These are phyloP conservation scores for Talaromyces borbonicus DNA, from an alignment of 495 filamentous ascomycete genomes.

Conservation along the genomic window DNA sequence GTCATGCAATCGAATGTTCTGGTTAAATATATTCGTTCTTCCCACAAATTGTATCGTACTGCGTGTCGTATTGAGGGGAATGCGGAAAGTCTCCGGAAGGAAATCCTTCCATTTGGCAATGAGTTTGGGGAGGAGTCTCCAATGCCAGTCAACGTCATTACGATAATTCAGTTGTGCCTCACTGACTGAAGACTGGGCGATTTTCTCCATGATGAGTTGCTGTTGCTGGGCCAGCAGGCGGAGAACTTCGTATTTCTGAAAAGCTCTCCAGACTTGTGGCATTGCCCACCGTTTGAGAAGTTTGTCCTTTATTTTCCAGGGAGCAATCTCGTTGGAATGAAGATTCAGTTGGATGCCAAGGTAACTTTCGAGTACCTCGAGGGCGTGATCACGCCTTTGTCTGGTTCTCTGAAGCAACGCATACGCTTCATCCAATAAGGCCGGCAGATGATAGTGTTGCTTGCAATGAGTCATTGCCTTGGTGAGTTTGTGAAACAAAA, in stretches of 20 bases:
- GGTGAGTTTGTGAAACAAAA: constrained; percentile 43
- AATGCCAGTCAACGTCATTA: constrained; percentile 17
- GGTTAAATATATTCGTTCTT: constrained; percentile 5
- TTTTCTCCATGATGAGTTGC: constrained; percentile 12
- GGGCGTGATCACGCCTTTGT: constrained; percentile 16
- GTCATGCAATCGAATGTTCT: constrained; percentile 5
- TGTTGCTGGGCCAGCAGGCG: constrained; percentile 26
- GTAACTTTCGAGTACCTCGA: constrained; percentile 17
- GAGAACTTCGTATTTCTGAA: constrained; percentile 28
- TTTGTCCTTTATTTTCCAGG: constrained; percentile 53
- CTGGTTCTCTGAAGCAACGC: constrained; percentile 21
- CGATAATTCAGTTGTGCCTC: constrained; percentile 15
- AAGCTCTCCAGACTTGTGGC: constrained; percentile 23
- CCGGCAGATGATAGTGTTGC: constrained; percentile 14
- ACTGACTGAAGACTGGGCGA: constrained; percentile 13
- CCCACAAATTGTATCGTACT: constrained; percentile 15
- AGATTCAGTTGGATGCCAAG: constrained; percentile 6
- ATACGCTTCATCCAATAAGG: constrained; percentile 22
- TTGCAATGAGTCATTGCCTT: constrained; percentile 18
- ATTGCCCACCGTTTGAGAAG: no score
- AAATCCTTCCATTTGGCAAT: constrained; percentile 42
- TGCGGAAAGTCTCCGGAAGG: constrained; percentile 26
- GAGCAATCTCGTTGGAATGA: constrained; percentile 38
- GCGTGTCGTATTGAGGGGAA: constrained; percentile 19
- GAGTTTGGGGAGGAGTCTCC: constrained; percentile 28